Evolutionary conservation across 2,329 filamentous ascomycete genomes (phyloP), one percentile per base, ranked within the genome.

Genomic region (Paraphaeosphaeria minitans): DNA sequence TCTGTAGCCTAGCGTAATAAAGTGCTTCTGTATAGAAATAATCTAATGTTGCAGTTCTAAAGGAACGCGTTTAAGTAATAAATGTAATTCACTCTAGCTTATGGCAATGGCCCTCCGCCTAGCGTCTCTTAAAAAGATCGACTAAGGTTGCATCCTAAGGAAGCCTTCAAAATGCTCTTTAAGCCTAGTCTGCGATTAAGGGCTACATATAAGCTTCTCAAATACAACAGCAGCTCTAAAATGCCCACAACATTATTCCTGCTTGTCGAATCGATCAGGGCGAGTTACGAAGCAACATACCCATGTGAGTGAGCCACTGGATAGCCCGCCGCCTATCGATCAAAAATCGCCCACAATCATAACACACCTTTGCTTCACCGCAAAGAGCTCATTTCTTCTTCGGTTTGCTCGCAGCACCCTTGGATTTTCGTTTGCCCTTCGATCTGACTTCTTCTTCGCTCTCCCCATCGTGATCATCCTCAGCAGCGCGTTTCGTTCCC

Each of bases 401-500:
- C 9, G 61, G 61, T 47, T 64, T 69, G 14, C 49, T 58, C 19
- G 62, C 59, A n/a, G 66, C 60, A 33, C 72, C 80, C 74, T 84
- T 86, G 1, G 76, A 80, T 63, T 82, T 86, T 1, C 65, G 70
- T 57, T 70, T 71, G 0, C 58, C 62, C 65, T 83, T 83, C 1
- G 84, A 79, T 65, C 84, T 84, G 56, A 81, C 82, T 10, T 84
- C 84, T 49, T 79, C 67, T 19, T 74, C 68, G 48, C 75, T 64
- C 50, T 75, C 64, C n/a, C 75, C 68, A 14, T 74, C 68, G 27
- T 74, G 68, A 50, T 64, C 66, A 57, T 67, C 66, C 45, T 62
- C 75, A 68, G 59, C 71, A 66, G 62, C 57, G 59, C 68, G 68
- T 65, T 73, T 80, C 78, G 79, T 75, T 66, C 68, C 74, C 73